Evolutionary conservation across 305 asterid genomes (phyloP).

Genomic region (Fraxinus baroniana): DNA sequence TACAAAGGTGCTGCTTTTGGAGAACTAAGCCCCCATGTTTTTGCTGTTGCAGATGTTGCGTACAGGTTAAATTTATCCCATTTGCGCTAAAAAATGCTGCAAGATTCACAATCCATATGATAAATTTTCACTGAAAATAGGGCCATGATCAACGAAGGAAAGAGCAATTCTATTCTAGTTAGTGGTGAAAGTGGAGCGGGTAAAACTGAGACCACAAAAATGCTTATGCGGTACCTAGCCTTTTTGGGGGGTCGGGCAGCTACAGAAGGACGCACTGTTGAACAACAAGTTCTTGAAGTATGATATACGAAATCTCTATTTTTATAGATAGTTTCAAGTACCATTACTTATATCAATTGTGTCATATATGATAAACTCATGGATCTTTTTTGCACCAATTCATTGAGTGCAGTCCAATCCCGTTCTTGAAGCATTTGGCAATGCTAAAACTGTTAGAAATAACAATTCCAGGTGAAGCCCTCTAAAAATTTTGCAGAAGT

Average conservation of each 20-base stretch:
- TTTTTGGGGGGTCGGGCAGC: slow-evolving; percentile 92
- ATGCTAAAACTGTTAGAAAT: slow-evolving; percentile 96
- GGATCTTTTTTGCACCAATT: slow-evolving; percentile 27
- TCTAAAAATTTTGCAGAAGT: slow-evolving; percentile 31
- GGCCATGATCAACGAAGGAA: slow-evolving; percentile 86
- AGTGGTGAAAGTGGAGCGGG: slow-evolving; percentile 99
- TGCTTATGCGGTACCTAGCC: slow-evolving; percentile 97
- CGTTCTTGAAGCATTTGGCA: slow-evolving; percentile 99
- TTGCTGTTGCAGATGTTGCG: slow-evolving; percentile 98
- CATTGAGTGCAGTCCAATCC: slow-evolving; percentile 87
- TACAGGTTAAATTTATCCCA: slow-evolving; percentile 61
- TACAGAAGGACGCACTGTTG: slow-evolving; percentile 98
- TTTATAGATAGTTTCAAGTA: slow-evolving; percentile 18
- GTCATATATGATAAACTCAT: slow-evolving; percentile 26
- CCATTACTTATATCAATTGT: slow-evolving; percentile 18
- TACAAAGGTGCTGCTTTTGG: slow-evolving; percentile 96
- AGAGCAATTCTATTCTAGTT: slow-evolving; percentile 96
- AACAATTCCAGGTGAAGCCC: slow-evolving; percentile 91
- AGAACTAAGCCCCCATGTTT: slow-evolving; percentile 93
- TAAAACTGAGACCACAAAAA: slow-evolving; percentile 97
- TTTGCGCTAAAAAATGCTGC: slow-evolving; percentile 20
- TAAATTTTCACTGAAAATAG: slow-evolving; percentile 44
- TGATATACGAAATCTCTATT: slow-evolving; percentile 36
- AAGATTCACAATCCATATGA: slow-evolving; percentile 23
- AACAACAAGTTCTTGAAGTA: slow-evolving; percentile 99